Evolutionary conservation across 1,284 basidiomycete species (phyloP).

Genomic region (Fomes fomentarius): DNA sequence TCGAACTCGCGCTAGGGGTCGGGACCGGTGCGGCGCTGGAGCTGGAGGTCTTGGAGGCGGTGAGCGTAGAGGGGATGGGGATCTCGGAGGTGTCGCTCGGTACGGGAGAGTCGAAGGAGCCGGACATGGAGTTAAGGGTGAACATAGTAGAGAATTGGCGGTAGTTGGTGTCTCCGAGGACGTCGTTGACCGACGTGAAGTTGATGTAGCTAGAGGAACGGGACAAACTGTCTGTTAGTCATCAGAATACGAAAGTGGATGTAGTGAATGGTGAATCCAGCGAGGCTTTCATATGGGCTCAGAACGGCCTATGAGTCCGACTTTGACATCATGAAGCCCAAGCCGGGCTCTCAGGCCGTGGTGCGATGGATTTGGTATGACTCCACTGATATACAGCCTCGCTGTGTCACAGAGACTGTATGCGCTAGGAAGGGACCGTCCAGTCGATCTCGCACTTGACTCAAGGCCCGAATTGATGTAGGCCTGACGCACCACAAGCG

Average conservation of each 20-base stretch:
- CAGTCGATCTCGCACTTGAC: no score
- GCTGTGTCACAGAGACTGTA: no score
- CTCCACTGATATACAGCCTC: no score
- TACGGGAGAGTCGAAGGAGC: slow-evolving; percentile 53
- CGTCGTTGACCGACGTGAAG: slow-evolving; percentile 48
- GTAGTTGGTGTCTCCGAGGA: slow-evolving; percentile 45
- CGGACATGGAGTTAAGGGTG: slow-evolving; percentile 57
- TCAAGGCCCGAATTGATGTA: no score
- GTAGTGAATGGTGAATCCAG: no score
- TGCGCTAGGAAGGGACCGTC: background rate
- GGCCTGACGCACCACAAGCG: no score
- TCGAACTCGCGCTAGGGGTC: background rate
- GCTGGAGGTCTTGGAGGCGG: slow-evolving; percentile 19
- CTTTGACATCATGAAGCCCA: background rate
- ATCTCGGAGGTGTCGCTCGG: slow-evolving; percentile 50
- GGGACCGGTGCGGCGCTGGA: slow-evolving; percentile 20
- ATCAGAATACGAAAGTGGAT: no score
- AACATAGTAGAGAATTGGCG: slow-evolving; percentile 58
- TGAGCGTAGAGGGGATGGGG: slow-evolving; percentile 45
- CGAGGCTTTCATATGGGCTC: no score
- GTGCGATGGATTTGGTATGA: no score
- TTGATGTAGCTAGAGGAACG: slow-evolving; percentile 53
- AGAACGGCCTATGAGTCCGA: no score
- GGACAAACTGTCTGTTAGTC: no score
- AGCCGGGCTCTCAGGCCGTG: no score